Conservation (phyloP, 2,329 filamentous ascomycete species). For the Phialophora verrucosa region DNA sequence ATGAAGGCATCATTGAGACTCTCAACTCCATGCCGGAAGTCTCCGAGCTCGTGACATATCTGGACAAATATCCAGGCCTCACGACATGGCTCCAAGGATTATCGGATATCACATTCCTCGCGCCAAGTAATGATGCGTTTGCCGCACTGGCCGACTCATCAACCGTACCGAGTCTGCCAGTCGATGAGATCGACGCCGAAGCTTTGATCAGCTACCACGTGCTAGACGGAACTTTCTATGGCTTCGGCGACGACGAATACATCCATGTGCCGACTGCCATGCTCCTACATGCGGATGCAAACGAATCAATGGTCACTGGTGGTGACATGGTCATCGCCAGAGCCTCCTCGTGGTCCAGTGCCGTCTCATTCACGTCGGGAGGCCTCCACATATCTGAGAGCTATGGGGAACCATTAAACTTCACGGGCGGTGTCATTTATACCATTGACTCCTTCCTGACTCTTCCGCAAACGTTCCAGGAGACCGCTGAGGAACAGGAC, state of each 20-base stretch:
- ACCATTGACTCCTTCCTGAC: conserved; percentile 26
- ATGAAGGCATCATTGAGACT: conserved; percentile 23
- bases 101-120: conserved; percentile 63
- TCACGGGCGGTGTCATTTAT: conserved; percentile 20
- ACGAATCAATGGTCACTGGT: conserved; percentile 56
- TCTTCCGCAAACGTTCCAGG: conserved; percentile 18
- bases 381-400: conserved; percentile 10
- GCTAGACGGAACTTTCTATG: conserved; percentile 57
- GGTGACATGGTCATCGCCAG: conserved; percentile 58
- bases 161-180: conserved; percentile 7
- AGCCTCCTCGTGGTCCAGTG: conserved; percentile 10
- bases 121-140: conserved; percentile 61
- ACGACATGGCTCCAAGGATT: conserved; percentile 43
- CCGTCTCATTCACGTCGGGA: conserved; percentile 20
- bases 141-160: conserved; percentile 28
- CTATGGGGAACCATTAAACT: conserved; percentile 9
- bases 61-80: conserved; percentile 21
- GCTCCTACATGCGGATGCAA: conserved; percentile 58
- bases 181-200: conserved; percentile 39
- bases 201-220: conserved; percentile 65
- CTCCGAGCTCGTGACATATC: conserved; percentile 29
- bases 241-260: conserved; percentile 28
- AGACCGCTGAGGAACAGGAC: conserved; percentile 4
- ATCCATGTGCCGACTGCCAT: conserved; percentile 58
- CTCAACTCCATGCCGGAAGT: conserved; percentile 25